A percentile compares a stretch with the other conserved stretches of the same genome.
Conservation (phyloP, 2,329 filamentous ascomycete species). For the Chalaropsis ovoidea region DNA sequence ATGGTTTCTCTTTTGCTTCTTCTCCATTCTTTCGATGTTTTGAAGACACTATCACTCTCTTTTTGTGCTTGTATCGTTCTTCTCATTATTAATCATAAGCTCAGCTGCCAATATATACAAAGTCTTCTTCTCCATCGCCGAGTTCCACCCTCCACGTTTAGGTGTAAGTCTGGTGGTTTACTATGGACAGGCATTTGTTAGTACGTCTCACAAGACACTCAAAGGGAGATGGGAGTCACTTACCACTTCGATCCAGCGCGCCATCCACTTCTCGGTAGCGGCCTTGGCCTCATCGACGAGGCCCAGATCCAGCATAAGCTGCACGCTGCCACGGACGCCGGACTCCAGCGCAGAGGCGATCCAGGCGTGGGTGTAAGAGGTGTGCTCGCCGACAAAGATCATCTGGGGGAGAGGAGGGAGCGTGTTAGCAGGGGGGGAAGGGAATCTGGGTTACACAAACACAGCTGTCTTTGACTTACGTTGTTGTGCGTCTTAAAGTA, state of each 20-base stretch:
- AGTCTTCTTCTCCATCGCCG: background rate
- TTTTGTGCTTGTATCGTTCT: background rate
- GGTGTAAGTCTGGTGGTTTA: background rate
- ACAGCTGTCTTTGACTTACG: constrained; percentile 20
- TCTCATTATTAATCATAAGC: background rate
- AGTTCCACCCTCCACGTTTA: background rate
- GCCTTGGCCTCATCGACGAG: constrained; percentile 60
- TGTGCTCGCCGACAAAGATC: constrained; percentile 62
- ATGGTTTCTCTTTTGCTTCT: background rate
- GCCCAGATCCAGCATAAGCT: constrained; percentile 52
- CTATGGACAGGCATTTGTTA: background rate
- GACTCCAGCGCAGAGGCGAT: constrained; percentile 58
- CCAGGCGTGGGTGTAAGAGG: constrained; percentile 62
- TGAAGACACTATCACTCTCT: background rate
- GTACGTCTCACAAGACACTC: background rate
- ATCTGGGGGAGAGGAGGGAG: constrained; percentile 34
- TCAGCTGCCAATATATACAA: background rate
- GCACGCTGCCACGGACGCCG: constrained; percentile 53
- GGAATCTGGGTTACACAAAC: background rate
- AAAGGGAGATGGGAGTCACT: background rate
- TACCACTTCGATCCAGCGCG: constrained; percentile 48
- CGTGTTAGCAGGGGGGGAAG: background rate
- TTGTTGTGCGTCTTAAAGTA: constrained; percentile 51
- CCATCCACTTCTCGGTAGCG: constrained; percentile 57
- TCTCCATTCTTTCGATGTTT: background rate